phyloP scores from a whole-genome alignment of 495 filamentous ascomycete species.

The Terfezia boudieri region DNA sequence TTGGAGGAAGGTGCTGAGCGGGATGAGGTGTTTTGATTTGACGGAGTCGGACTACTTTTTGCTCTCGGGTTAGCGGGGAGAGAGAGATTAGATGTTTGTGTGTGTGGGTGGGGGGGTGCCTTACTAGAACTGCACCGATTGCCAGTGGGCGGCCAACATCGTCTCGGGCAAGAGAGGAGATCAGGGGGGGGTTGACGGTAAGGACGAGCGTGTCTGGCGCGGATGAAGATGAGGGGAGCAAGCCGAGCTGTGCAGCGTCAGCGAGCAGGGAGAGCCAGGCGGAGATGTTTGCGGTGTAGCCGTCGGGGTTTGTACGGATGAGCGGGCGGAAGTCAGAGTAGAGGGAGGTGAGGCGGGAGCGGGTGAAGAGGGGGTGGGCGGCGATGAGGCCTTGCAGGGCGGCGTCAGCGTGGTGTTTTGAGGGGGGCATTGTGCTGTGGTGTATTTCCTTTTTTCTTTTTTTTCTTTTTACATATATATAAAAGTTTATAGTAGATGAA shows the following conservation, averaged over 20 bases:
- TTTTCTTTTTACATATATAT: no score
- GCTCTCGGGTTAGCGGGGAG: background rate
- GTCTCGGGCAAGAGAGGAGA: conserved; percentile 45
- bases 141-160: conserved; percentile 73
- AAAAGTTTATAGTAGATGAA: no score
- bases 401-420: background rate
- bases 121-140: conserved; percentile 51
- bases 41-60: conserved; percentile 40
- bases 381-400: background rate
- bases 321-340: conserved; percentile 82
- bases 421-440: background rate
- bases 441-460: no score
- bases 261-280: conserved; percentile 64
- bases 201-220: conserved; percentile 35
- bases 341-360: conserved; percentile 67
- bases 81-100: background rate
- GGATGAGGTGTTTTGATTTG: conserved; percentile 41
- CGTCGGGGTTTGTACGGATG: conserved; percentile 65
- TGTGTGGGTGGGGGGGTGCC: conserved; percentile 6
- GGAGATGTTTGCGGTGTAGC: conserved; percentile 61
- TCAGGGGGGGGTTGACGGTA: conserved; percentile 42
- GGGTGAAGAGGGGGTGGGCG: conserved; percentile 15
- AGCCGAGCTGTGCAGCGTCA: conserved; percentile 41
- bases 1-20: conserved; percentile 37
- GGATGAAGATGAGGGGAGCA: conserved; percentile 19